Base-by-base conservation (phyloP, 2,329 filamentous ascomycete genomes). In the Penicillium frequentans region DNA sequence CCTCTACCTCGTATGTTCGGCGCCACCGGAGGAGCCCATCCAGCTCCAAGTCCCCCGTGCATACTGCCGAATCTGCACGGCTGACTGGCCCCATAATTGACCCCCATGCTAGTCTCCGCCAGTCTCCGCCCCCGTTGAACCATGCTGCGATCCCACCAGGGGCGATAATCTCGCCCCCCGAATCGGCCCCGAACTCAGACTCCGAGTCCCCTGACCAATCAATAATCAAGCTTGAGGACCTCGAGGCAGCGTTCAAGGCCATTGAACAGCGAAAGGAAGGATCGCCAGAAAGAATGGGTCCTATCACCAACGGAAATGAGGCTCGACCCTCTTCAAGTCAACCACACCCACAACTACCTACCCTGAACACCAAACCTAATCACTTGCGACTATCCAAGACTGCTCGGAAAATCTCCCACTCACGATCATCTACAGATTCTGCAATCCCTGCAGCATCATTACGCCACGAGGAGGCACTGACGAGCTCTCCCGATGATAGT, bases 161-260 rank as follows among this genome's bases (percentile, higher is more conserved):
- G 59, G 92, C 91, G 61, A 86, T 96, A 65, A 90, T 96, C 57
- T 97, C 93, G 0, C 93, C 93, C 35, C 93, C 93, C 10, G 93
- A 97, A 68, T 96, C 93, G 33, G 83, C 84, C 7, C 84, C 85
- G 39, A 90, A 88, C 64, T 93, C 88, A 26, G 93, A 96, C 71
- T 91, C 96, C 68, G 87, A 85, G 64, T 60, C 70, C 31, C 54
- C 56, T 63, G 65, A 77, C 67, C 78, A 72, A 57, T 73, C 71
- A 55, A 64, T 76, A 49, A 72, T 79, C 49, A 77, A 80, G 56
- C 75, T 86, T 60, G 79, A 81, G 61, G 89, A 93, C 70, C 80
- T 97, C 50, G 86, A 96, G 73, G 87, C 90, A 43, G 93, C 91
- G 33, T 89, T 98, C 60, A 89, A 89, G 75, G 86, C 88, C 57